Conservation (phyloP, 2,329 filamentous ascomycete genomes). For the Colletotrichum truncatum region DNA sequence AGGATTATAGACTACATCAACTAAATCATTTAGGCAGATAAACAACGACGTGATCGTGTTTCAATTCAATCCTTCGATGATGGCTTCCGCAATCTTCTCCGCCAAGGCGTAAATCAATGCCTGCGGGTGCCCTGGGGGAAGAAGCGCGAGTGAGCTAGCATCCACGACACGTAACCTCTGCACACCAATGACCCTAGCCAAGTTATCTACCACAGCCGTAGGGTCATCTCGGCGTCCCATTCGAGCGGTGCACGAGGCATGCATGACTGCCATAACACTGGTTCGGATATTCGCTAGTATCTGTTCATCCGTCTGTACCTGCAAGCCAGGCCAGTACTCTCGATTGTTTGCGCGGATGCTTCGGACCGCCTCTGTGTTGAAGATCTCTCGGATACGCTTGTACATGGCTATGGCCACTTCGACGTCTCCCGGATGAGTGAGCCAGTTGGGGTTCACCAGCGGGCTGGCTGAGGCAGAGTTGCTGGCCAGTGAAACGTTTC, state of each 20-base stretch:
- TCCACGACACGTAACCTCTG: neutral
- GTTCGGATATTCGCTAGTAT: conserved; percentile 37
- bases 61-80: conserved; percentile 12
- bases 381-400: conserved; percentile 51
- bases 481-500: conserved; percentile 36
- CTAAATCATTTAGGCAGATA: no score
- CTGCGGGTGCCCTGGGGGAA: conserved; percentile 33
- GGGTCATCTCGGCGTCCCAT: conserved; percentile 1
- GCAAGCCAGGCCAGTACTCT: conserved; percentile 41
- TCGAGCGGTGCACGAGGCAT: conserved; percentile 9
- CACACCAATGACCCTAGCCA: neutral
- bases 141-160: conserved; percentile 8
- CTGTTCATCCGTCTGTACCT: conserved; percentile 50
- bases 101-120: conserved; percentile 36
- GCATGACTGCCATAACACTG: conserved; percentile 14
- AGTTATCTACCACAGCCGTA: neutral
- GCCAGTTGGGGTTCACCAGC: conserved; percentile 55
- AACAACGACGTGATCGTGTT: neutral
- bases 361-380: conserved; percentile 37
- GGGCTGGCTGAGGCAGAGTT: conserved; percentile 36
- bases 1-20: no score
- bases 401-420: conserved; percentile 53
- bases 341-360: conserved; percentile 44
- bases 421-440: conserved; percentile 50
- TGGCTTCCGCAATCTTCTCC: conserved; percentile 36